phyloP scores from a whole-genome alignment of 2,329 filamentous ascomycete genomes.

The Remersonia thermophila region DNA sequence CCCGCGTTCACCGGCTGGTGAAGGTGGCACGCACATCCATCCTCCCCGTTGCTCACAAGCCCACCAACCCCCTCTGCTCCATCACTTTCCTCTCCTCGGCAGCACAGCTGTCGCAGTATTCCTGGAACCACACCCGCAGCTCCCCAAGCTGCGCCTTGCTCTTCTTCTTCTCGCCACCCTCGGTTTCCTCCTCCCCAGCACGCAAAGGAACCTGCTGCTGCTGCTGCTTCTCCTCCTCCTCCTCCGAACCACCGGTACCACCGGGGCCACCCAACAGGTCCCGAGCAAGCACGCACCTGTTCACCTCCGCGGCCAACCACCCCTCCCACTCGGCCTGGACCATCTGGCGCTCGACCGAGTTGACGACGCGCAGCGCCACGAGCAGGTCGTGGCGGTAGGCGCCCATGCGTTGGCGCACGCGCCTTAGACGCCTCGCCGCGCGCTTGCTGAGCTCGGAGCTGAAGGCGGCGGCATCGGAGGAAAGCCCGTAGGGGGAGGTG shows the following conservation, averaged over 20 bases:
- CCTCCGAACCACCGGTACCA: slow-evolving; percentile 22
- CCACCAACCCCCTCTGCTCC: slow-evolving; percentile 2
- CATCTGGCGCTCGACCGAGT: slow-evolving; percentile 77
- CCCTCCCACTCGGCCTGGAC: slow-evolving; percentile 83
- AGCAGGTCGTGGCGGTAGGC: slow-evolving; percentile 80
- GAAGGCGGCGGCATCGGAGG: slow-evolving; percentile 27
- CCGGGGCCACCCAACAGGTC: slow-evolving; percentile 16
- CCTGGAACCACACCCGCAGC: slow-evolving; percentile 37
- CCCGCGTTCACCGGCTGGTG: no score
- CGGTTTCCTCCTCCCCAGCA: slow-evolving; percentile 11
- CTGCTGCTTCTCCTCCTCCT: slow-evolving; percentile 8
- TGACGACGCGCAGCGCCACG: slow-evolving; percentile 81
- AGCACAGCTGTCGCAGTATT: slow-evolving; percentile 45
- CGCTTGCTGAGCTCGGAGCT: slow-evolving; percentile 37
- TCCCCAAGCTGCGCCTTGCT: slow-evolving; percentile 21
- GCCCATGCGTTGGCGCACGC: slow-evolving; percentile 72
- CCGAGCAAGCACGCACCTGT: slow-evolving; percentile 55
- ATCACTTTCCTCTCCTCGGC: slow-evolving; percentile 27
- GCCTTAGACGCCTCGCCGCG: slow-evolving; percentile 54
- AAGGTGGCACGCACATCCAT: no score
- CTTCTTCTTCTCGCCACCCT: slow-evolving; percentile 22
- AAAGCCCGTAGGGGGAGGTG: neutral
- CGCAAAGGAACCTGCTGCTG: slow-evolving; percentile 13
- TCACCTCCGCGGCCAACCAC: slow-evolving; percentile 72
- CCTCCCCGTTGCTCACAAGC: no score